Base-by-base conservation (phyloP, 306 rosid species). In the Hylodesmum podocarpum region DNA sequence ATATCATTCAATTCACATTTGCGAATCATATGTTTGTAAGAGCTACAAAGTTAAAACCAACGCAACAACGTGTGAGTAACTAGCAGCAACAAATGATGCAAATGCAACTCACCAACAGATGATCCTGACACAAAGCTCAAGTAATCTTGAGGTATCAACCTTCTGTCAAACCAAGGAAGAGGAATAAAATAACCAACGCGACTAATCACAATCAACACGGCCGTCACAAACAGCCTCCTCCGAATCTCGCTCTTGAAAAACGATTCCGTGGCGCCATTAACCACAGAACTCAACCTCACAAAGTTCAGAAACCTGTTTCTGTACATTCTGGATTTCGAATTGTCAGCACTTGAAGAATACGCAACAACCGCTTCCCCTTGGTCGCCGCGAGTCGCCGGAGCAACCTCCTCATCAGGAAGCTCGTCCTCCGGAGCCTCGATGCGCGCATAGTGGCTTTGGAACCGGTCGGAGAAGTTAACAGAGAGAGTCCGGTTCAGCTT, bases 131-230 rank as follows among this genome's bases (percentile, higher is more conserved):
- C 97, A 86, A 95, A 92, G 86, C 94, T 92, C 28, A 95, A 83
- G 77, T 92, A 95, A 68, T 95, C 97, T 76, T 86, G 91, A 6
- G 99, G 97, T 77, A 95, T 91, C 92, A 95, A 79, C 88, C 99
- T 89, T 76, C 99, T 84, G 73, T 95, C 97, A 86, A 89, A 92
- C 31, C 99, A 97, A 18, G 99, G 99, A 51, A 95, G 91, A 53
- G 99, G 99, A 80, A 92, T 86, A 81, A 95, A 95, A 86, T 95
- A 95, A 19, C 99, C 97, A 27, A 95, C 74, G 3, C 99, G 99
- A 78, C 99, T 95, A 33, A 92, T 46, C 39, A 95, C 85, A 84
- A 95, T 92, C 40, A 95, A 78, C 51, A 87, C 88, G 4, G 97
- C 95, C 15, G 97, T 95, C 64, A 95, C 97, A 18, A 87, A 95